Evolutionary conservation across 768 basidiomycete species (phyloP).

Genomic region (Cyathus striatus): DNA sequence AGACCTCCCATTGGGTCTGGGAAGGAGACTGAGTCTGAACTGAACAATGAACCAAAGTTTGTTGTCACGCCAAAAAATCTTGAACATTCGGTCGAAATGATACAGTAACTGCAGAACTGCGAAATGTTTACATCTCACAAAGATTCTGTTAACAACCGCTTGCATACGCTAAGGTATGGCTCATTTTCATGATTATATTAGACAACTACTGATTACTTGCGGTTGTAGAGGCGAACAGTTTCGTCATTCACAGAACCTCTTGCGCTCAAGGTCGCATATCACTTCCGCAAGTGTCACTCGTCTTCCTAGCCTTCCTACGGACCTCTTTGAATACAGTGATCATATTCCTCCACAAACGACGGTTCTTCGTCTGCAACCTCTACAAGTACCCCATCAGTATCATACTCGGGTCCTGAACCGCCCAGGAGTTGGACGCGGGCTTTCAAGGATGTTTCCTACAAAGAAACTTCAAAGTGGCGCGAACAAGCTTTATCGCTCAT

Average conservation of each 20-base stretch:
- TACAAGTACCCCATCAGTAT: no score
- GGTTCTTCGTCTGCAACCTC: no score
- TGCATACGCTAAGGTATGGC: conserved; percentile 50
- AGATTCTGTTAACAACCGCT: conserved; percentile 35
- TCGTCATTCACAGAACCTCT: conserved; percentile 55
- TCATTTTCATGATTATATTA: background rate
- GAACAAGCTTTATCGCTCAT: conserved; percentile 50
- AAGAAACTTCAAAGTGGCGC: conserved; percentile 41
- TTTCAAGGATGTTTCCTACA: conserved; percentile 13
- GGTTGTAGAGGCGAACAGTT: conserved; percentile 63
- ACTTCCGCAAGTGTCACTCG: conserved; percentile 17
- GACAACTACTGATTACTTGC: conserved; percentile 1
- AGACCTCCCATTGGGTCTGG: no score
- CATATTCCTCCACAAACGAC: conserved; percentile 6
- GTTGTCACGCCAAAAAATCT: no score
- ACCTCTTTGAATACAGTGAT: conserved; percentile 29
- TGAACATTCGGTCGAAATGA: no score
- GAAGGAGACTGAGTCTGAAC: no score
- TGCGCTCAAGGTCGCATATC: conserved; percentile 25
- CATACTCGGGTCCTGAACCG: conserved; percentile 43
- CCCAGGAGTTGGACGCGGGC: conserved; percentile 55
- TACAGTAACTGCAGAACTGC: no score
- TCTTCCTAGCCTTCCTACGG: conserved; percentile 41
- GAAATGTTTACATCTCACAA: no score
- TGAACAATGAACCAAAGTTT: no score